Conservation (phyloP, 345 rosid genomes). For the Citrus sinensis region DVS_A1.0 CM039165.1:33789501-33790000, state of each 20-base stretch:
- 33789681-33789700: slow-evolving; percentile 47
- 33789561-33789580: slow-evolving; percentile 33
- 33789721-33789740: slow-evolving; percentile 35
- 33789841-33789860: not conserved
- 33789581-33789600: slow-evolving; percentile 24
- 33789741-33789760: slow-evolving; percentile 39
- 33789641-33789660: not conserved
- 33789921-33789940: not conserved
- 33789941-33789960: not conserved
- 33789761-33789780: slow-evolving; percentile 35
- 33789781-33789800: slow-evolving; percentile 23
- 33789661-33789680: slow-evolving; percentile 24
- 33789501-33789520: slow-evolving; percentile 79
- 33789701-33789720: slow-evolving; percentile 20
- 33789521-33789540: slow-evolving; percentile 27
- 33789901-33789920: not conserved
- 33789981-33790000: no score
- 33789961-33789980: no score
- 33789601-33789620: slow-evolving; percentile 17
- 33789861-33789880: not conserved
- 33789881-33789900: not conserved
- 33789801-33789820: slow-evolving; percentile 2
- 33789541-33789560: slow-evolving; percentile 17
- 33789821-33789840: not conserved
- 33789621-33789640: slow-evolving; percentile 1